Base-by-base conservation (phyloP, 179 eudicot species). In the Vitellaria paradoxa region DNA sequence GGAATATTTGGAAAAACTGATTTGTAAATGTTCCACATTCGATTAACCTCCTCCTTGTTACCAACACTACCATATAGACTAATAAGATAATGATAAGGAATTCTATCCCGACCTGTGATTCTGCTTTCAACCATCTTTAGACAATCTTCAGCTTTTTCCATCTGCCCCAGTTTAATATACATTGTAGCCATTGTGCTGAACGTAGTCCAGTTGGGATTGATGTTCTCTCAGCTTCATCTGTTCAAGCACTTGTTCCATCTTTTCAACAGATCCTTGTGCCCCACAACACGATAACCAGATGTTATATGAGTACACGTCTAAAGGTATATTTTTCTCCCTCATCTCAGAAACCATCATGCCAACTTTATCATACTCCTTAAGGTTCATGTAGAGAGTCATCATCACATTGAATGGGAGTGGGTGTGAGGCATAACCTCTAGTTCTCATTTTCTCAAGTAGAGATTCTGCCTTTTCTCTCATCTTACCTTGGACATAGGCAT, bases 311-410 rank as follows among this genome's bases (percentile, higher is more conserved):
- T 87, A 91, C 57, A 86, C 60, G 88, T 93, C 97, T n/a, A 91
- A 77, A 4, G 75, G 81, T 72, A 93, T 80, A 17, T 70, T 70
- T 65, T 86, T 91, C 79, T 85, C 84, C 86, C 73, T 90, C 92
- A 95, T 88, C 81, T 96, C 98, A 4, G 87, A 79, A 79, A 88
- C 68, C 46, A 91, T 60, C 24, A 74, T 76, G 68, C 87, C 91
- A 49, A 91, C 91, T 81, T 87, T 90, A 40, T 86, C 92, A n/a
- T 86, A 83, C n/a, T 91, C 89, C 65, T 82, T 80, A 50, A 85
- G 81, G 76, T 88, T 93, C 91, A 88, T 88, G 81, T 96, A 96
- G 65, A 96, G 96, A 56, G 92, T 91, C 93, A 93, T 93, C 93
- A 96, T 90, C 77, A 88, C 95, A 79, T 90, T 93, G 81, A 71